Conservation (phyloP, 768 basidiomycete genomes). For the Mrakia gelida region DNA sequence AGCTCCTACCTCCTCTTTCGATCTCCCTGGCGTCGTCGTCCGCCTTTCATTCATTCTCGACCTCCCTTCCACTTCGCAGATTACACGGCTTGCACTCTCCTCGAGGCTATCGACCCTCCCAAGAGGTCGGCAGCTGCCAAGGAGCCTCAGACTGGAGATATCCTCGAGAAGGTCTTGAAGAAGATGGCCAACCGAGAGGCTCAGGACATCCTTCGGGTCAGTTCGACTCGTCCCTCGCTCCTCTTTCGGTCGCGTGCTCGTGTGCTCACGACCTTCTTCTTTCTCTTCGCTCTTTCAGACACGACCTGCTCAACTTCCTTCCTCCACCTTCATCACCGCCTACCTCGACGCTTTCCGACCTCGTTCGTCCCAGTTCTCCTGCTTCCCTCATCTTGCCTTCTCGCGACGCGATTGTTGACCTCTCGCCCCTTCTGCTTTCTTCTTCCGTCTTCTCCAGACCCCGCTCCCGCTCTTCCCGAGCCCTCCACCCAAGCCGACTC, state of each 20-base stretch:
- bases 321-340: conserved; percentile 83
- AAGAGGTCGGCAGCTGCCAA: conserved; percentile 40
- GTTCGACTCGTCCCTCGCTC: neutral
- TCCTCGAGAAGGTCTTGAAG: conserved; percentile 91
- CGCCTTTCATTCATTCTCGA: neutral
- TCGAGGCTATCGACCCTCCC: conserved; percentile 66
- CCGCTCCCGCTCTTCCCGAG: conserved; percentile 68
- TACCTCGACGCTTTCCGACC: conserved; percentile 96
- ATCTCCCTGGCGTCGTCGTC: neutral
- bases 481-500: conserved; percentile 72
- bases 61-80: conserved; percentile 51
- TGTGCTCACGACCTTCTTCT: neutral
- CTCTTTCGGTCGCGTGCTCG: neutral
- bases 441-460: conserved; percentile 44
- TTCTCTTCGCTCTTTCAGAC: conserved; percentile 45
- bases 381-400: conserved; percentile 14
- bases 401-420: conserved; percentile 6
- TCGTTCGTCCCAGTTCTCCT: conserved; percentile 52
- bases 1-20: no score
- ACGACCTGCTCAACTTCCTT: conserved; percentile 78
- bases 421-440: neutral
- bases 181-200: conserved; percentile 70
- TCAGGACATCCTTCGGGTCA: conserved; percentile 62
- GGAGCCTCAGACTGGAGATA: conserved; percentile 67
- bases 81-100: conserved; percentile 92